These are phyloP conservation scores for Petrea volubilis DNA, from an alignment of 257 asterid genomes.

Conservation along the genomic window DNA sequence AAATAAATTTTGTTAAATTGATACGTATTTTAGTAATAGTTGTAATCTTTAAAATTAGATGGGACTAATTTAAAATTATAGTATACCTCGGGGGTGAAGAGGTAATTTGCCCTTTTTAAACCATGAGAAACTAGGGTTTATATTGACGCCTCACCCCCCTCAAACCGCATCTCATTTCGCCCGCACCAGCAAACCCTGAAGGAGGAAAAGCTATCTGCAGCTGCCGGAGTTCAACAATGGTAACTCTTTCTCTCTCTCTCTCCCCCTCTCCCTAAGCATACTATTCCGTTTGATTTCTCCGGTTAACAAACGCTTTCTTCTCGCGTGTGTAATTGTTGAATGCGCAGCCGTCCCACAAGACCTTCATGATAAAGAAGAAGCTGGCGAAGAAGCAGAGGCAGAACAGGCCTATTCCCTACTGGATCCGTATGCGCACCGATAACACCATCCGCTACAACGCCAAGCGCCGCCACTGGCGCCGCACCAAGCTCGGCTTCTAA, in stretches of 20 bases:
- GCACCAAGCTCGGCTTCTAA: conserved; percentile 90
- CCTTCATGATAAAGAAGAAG: conserved; percentile 84
- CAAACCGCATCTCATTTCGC: neutral
- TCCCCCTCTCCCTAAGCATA: neutral
- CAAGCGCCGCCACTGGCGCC: conserved; percentile 97
- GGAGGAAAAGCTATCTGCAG: conserved; percentile 7
- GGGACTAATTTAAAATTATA: no score
- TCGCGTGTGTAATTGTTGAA: conserved; percentile 7
- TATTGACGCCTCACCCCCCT: neutral
- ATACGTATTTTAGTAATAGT: no score
- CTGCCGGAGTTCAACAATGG: conserved; percentile 36
- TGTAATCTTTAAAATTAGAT: no score
- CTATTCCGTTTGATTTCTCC: neutral
- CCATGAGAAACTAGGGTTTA: neutral
- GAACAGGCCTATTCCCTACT: conserved; percentile 84
- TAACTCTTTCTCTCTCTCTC: neutral
- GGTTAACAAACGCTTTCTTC: neutral
- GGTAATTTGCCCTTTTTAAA: no score
- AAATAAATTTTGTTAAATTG: no score
- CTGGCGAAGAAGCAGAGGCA: conserved; percentile 92
- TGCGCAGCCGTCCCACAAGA: conserved; percentile 82
- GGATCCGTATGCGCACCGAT: conserved; percentile 84
- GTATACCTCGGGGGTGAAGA: no score
- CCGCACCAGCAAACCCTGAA: conserved; percentile 31
- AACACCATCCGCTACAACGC: conserved; percentile 93